Evolutionary conservation across 2,329 filamentous ascomycete species (phyloP).

Genomic region (Cercospora citrullina): DNA sequence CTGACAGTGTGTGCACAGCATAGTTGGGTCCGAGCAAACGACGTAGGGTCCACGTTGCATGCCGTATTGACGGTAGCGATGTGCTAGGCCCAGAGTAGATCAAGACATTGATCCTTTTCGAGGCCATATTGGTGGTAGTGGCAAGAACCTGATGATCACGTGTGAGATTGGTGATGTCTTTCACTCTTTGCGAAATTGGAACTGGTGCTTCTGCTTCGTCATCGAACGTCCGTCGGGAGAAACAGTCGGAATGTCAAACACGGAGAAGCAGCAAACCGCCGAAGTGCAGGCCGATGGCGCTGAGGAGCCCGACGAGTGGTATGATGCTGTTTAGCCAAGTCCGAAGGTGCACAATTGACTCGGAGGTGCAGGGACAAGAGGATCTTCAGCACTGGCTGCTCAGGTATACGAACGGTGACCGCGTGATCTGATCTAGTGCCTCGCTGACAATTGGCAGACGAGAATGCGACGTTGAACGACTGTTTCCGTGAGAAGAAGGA

Average conservation of each 20-base stretch:
- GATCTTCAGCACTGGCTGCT: constrained; percentile 94
- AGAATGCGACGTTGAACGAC: constrained; percentile 88
- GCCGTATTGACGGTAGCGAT: constrained; percentile 82
- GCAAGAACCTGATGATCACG: constrained; percentile 15
- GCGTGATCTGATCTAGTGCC: not conserved
- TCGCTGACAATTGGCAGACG: constrained; percentile 56
- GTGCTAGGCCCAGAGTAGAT: constrained; percentile 89
- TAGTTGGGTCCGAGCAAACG: constrained; percentile 86
- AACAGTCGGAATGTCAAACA: constrained; percentile 34
- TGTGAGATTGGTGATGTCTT: constrained; percentile 18
- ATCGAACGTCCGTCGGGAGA: not conserved
- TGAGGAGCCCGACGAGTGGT: constrained; percentile 97
- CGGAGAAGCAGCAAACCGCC: constrained; percentile 30
- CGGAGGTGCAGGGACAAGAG: constrained; percentile 76
- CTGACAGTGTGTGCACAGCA: constrained; percentile 82
- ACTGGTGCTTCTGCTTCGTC: constrained; percentile 2
- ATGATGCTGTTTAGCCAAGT: constrained; percentile 38
- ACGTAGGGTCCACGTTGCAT: constrained; percentile 83
- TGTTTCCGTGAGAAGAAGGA: constrained; percentile 97
- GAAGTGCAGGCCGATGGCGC: constrained; percentile 55
- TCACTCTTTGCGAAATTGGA: constrained; percentile 8
- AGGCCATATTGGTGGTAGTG: constrained; percentile 24
- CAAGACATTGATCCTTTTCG: constrained; percentile 80
- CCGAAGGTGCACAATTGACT: constrained; percentile 5
- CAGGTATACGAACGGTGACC: constrained; percentile 58